phyloP scores from a whole-genome alignment of 2,329 filamentous ascomycete genomes.

The Neophaeococcomyces mojaviensis region DNA sequence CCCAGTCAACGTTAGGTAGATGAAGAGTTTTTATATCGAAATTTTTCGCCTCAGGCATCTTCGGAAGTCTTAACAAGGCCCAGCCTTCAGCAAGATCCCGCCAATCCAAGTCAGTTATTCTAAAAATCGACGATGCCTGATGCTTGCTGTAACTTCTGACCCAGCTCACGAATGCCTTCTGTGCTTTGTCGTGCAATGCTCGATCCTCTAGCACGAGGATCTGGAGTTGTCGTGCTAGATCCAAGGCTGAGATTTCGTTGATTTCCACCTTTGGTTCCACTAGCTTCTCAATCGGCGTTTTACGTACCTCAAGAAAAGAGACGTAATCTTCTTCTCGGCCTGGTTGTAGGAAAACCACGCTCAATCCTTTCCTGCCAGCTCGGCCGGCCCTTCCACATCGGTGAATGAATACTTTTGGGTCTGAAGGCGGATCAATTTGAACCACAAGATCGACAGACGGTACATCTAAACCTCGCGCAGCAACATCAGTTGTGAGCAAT shows the following conservation, averaged over 20 bases:
- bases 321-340: constrained; percentile 87
- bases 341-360: constrained; percentile 76
- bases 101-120: constrained; percentile 76
- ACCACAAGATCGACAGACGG: constrained; percentile 85
- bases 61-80: constrained; percentile 78
- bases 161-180: constrained; percentile 89
- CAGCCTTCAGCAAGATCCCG: constrained; percentile 69
- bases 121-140: constrained; percentile 84
- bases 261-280: constrained; percentile 49
- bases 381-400: constrained; percentile 57
- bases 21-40: constrained; percentile 63
- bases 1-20: constrained; percentile 59
- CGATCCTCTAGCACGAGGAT: constrained; percentile 50
- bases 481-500: constrained; percentile 86
- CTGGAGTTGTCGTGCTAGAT: constrained; percentile 55
- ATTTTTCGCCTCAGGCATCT: constrained; percentile 81
- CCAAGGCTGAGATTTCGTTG: constrained; percentile 54
- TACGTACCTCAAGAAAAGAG: constrained; percentile 74
- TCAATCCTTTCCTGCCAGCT: constrained; percentile 65
- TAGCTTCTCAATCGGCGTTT: constrained; percentile 69
- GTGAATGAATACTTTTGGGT: constrained; percentile 75
- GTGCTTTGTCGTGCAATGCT: constrained; percentile 75
- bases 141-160: constrained; percentile 87
- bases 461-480: constrained; percentile 83
- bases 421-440: constrained; percentile 76